These are phyloP conservation scores for Mycena sp. DNA, from an alignment of 1,284 basidiomycete genomes.

Conservation along the genomic window DNA sequence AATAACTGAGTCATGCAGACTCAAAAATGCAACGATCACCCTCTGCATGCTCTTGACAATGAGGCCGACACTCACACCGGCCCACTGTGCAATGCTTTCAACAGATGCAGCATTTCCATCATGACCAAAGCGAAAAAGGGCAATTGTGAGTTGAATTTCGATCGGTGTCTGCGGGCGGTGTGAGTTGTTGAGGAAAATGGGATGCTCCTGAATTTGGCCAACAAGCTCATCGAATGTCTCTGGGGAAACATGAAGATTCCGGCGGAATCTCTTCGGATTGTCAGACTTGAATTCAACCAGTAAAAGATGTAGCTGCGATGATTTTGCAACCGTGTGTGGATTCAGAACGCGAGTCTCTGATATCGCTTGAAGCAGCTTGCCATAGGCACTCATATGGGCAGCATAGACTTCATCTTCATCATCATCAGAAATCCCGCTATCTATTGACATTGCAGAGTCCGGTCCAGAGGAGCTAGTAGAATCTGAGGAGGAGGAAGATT, in stretches of 20 bases:
- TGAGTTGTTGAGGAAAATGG: conserved; percentile 29
- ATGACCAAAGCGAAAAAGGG: conserved; percentile 45
- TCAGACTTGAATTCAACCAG: not conserved
- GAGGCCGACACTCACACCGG: conserved; percentile 41
- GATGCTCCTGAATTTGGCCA: conserved; percentile 27
- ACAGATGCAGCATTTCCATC: conserved; percentile 43
- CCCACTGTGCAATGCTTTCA: conserved; percentile 35
- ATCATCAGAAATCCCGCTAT: not conserved
- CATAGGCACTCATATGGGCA: not conserved
- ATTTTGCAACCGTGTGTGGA: not conserved
- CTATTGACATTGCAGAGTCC: not conserved
- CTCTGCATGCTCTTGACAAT: conserved; percentile 35
- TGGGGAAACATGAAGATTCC: conserved; percentile 34
- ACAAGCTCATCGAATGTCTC: conserved; percentile 37
- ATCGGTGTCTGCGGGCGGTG: conserved; percentile 32
- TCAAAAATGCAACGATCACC: conserved; percentile 28
- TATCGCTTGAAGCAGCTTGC: not conserved
- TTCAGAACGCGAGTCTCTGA: not conserved
- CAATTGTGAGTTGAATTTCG: conserved; percentile 43
- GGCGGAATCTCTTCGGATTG: conserved; percentile 30
- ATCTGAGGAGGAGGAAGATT: not conserved
- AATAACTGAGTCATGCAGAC: conserved; percentile 1
- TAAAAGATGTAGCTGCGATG: not conserved
- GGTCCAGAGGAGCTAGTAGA: not conserved
- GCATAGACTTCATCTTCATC: not conserved